These are phyloP conservation scores for Aureobasidium pullulans DNA, from an alignment of 2,329 filamentous ascomycete genomes.

Conservation along the genomic window DNA sequence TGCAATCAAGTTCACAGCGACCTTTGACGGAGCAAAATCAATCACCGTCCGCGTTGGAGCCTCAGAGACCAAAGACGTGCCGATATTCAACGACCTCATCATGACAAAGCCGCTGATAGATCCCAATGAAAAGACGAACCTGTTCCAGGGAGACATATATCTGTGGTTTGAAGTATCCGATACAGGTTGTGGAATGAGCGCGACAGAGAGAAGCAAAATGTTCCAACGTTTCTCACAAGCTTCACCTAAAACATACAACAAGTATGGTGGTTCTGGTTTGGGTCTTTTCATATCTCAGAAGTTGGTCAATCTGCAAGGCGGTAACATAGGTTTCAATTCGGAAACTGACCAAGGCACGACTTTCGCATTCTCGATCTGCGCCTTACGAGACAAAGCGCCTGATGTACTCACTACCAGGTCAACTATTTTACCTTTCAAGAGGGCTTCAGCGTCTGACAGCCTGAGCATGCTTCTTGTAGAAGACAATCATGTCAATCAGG, in stretches of 20 bases:
- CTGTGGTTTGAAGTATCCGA: constrained; percentile 29
- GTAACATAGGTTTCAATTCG: constrained; percentile 59
- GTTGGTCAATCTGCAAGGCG: constrained; percentile 62
- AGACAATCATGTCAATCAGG: constrained; percentile 28
- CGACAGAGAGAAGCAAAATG: constrained; percentile 35
- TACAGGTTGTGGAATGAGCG: constrained; percentile 29
- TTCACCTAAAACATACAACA: constrained; percentile 53
- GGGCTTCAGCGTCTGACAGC: not conserved
- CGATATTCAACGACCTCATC: constrained; percentile 25
- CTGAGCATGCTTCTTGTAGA: constrained; percentile 8
- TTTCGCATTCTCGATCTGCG: constrained; percentile 61
- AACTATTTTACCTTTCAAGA: no score
- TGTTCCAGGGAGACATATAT: constrained; percentile 20
- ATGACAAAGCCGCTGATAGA: constrained; percentile 51
- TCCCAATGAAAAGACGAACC: constrained; percentile 47
- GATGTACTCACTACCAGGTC: no score
- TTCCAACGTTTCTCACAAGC: constrained; percentile 64
- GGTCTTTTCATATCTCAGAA: constrained; percentile 63
- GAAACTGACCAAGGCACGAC: constrained; percentile 52
- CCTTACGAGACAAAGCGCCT: constrained; percentile 28
- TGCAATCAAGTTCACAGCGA: constrained; percentile 22
- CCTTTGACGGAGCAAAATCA: constrained; percentile 36
- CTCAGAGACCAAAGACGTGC: constrained; percentile 24
- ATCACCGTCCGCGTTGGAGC: constrained; percentile 44
- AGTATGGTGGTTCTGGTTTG: constrained; percentile 44